Evolutionary conservation across 495 filamentous ascomycete genomes (phyloP).

Genomic region (Niebla homalea): DNA sequence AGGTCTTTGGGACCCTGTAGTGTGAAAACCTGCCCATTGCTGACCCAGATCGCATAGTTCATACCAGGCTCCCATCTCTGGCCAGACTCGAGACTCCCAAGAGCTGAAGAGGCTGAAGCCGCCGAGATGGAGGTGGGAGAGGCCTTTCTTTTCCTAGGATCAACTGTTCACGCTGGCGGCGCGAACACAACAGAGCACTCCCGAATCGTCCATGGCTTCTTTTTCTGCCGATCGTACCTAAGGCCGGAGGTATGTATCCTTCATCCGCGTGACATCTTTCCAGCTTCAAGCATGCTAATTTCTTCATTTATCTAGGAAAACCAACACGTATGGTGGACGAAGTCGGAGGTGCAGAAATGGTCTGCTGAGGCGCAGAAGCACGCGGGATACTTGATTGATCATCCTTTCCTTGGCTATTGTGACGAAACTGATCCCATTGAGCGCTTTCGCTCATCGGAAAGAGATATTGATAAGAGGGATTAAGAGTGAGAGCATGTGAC

Average conservation of each 20-base stretch:
- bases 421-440: neutral
- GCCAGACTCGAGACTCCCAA: neutral
- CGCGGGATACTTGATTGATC: slow-evolving; percentile 1
- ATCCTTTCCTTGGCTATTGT: neutral
- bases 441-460: neutral
- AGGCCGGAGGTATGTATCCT: neutral
- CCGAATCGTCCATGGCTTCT: slow-evolving; percentile 1
- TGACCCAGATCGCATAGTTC: neutral
- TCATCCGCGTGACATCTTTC: neutral
- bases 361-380: slow-evolving; percentile 6
- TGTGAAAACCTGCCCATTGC: too few relatives aligned
- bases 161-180: neutral
- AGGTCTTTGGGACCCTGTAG: too few relatives aligned
- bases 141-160: neutral
- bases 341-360: slow-evolving; percentile 5
- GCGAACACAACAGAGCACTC: neutral
- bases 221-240: neutral
- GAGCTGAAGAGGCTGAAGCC: neutral
- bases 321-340: slow-evolving; percentile 7
- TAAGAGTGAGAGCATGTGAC: too few relatives aligned
- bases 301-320: slow-evolving; percentile 10
- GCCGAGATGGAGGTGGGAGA: neutral
- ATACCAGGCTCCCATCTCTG: slow-evolving; percentile 3
- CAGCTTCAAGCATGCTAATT: too few relatives aligned
- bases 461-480: neutral